Conservation (phyloP, 805 yeast species). For the Clavispora fructus region DNA sequence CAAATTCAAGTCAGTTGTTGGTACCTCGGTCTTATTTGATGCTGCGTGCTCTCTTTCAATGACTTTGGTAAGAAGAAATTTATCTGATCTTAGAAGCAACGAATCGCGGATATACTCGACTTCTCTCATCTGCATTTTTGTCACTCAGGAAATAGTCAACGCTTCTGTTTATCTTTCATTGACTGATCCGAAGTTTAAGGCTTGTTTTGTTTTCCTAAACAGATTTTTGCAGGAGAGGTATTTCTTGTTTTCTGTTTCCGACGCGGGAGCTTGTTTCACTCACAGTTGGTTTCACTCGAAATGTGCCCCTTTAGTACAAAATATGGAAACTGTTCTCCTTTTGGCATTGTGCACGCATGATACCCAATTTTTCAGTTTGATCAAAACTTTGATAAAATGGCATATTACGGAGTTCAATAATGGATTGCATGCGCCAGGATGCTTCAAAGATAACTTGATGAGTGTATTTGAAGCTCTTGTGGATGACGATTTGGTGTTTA, state of each 20-base stretch:
- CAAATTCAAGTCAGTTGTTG: constrained; percentile 10
- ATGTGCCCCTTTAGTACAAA: constrained; percentile 26
- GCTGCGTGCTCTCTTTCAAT: constrained; percentile 31
- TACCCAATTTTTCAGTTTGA: constrained; percentile 43
- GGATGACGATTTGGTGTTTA: constrained; percentile 51
- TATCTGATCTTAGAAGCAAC: neutral
- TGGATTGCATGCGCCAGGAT: constrained; percentile 2
- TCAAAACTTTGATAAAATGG: constrained; percentile 36
- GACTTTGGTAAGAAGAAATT: constrained; percentile 20
- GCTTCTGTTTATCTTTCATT: constrained; percentile 16
- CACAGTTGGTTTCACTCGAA: constrained; percentile 6
- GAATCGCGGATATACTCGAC: constrained; percentile 21
- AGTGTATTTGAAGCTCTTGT: constrained; percentile 22
- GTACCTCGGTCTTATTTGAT: constrained; percentile 21
- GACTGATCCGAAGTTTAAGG: constrained; percentile 32
- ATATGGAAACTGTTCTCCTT: constrained; percentile 48
- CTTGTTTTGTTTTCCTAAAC: constrained; percentile 31
- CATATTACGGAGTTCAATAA: constrained; percentile 17
- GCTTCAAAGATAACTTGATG: constrained; percentile 18
- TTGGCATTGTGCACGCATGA: constrained; percentile 49
- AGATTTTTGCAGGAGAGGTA: constrained; percentile 27
- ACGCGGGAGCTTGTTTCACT: neutral
- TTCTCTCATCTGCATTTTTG: constrained; percentile 29
- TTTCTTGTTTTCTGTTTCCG: constrained; percentile 2
- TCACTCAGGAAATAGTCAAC: neutral